Conservation (phyloP, 345 rosid species). For the Lepidium didymum region DNA sequence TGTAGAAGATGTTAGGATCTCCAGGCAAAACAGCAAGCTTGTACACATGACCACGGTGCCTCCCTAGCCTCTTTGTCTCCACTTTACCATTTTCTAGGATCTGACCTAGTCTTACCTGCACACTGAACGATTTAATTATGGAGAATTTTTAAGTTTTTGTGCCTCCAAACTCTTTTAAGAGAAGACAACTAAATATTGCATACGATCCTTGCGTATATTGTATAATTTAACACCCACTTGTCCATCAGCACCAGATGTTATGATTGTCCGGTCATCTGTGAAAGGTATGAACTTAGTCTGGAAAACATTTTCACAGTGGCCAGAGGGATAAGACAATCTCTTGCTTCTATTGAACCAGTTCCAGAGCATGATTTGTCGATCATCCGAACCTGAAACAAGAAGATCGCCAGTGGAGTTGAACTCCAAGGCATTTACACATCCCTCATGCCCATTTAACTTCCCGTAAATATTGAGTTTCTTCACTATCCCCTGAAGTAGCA, state of each 20-base stretch:
- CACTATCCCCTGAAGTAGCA: conserved; percentile 34
- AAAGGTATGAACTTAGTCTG: conserved; percentile 53
- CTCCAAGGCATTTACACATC: conserved; percentile 50
- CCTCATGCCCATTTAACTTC: conserved; percentile 48
- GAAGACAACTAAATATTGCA: neutral
- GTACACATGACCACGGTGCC: conserved; percentile 43
- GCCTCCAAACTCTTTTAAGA: neutral
- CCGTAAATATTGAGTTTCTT: conserved; percentile 40
- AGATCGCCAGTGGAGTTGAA: conserved; percentile 47
- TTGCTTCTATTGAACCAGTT: conserved; percentile 31
- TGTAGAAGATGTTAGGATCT: conserved; percentile 48
- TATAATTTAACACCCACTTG: conserved; percentile 20
- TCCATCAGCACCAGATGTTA: conserved; percentile 61
- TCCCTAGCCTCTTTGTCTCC: conserved; percentile 41
- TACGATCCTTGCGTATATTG: neutral
- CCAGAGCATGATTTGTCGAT: conserved; percentile 45
- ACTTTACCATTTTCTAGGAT: conserved; percentile 40
- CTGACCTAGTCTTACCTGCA: conserved; percentile 52
- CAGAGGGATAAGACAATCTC: conserved; percentile 40
- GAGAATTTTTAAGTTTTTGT: neutral
- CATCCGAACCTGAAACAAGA: conserved; percentile 67
- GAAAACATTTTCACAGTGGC: conserved; percentile 51
- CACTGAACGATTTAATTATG: neutral
- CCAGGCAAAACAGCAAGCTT: conserved; percentile 60
- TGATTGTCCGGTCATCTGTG: conserved; percentile 40